Evolutionary conservation across 2,329 filamentous ascomycete genomes (phyloP).

Genomic region (Alternaria ventricosa): DNA sequence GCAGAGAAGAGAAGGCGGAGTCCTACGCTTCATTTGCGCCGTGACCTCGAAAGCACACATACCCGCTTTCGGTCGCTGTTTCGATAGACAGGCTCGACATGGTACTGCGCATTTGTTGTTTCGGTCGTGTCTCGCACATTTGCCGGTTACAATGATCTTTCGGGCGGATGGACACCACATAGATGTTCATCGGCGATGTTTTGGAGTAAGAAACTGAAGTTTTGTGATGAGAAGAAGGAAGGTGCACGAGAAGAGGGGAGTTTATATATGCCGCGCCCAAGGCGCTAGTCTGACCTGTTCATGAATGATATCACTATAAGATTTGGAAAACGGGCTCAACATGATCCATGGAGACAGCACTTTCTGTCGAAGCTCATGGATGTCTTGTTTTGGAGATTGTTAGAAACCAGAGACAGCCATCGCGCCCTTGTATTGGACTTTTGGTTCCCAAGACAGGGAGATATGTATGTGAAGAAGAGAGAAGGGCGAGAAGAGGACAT

Average conservation of each 20-base stretch:
- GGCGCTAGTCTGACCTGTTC: background rate
- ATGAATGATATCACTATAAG: accelerated
- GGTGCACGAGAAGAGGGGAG: background rate
- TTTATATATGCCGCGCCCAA: background rate
- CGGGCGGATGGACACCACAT: too few relatives aligned
- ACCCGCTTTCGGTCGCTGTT: background rate
- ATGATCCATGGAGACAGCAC: accelerated
- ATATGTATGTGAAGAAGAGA: accelerated
- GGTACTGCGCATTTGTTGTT: background rate
- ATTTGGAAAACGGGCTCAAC: background rate
- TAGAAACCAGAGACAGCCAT: too few relatives aligned
- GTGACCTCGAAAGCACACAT: background rate
- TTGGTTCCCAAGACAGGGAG: too few relatives aligned
- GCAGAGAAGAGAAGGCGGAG: background rate
- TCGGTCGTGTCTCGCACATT: background rate
- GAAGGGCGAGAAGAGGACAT: too few relatives aligned
- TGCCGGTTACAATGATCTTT: too few relatives aligned
- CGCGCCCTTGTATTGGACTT: too few relatives aligned
- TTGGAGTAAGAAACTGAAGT: accelerated
- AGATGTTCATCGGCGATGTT: too few relatives aligned
- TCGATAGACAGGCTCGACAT: background rate
- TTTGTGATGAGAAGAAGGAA: background rate
- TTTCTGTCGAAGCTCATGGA: too few relatives aligned
- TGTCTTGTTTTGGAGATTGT: too few relatives aligned
- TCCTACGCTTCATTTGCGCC: background rate